Conservation (phyloP, 169 alveolate genomes). For the Plasmodium inui region DNA sequence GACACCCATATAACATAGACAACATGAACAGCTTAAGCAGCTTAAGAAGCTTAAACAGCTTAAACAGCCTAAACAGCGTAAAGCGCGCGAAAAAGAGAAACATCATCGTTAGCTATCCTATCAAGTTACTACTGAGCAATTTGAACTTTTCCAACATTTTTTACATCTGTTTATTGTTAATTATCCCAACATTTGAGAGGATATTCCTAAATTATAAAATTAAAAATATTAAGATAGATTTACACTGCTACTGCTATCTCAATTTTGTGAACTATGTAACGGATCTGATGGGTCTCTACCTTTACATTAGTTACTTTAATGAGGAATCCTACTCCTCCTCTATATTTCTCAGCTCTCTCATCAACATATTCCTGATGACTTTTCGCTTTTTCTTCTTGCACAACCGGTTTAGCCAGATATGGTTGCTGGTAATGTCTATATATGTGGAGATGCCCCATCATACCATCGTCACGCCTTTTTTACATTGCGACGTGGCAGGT, state of each 20-base stretch:
- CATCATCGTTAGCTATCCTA: conserved; percentile 41
- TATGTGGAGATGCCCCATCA: background rate
- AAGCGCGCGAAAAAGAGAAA: conserved; percentile 26
- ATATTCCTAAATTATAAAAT: conserved; percentile 76
- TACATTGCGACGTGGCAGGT: background rate
- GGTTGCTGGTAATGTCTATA: conserved; percentile 49
- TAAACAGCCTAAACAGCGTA: background rate
- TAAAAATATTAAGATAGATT: conserved; percentile 35
- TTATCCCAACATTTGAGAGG: conserved; percentile 74
- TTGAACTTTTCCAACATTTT: conserved; percentile 74
- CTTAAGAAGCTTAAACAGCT: background rate
- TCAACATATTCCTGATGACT: conserved; percentile 35
- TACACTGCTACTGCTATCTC: conserved; percentile 54
- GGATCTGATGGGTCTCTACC: conserved; percentile 57
- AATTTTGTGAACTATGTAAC: conserved; percentile 50
- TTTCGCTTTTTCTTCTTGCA: conserved; percentile 40
- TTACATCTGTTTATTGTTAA: conserved; percentile 68
- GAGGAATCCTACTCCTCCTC: conserved; percentile 65
- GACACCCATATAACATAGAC: background rate
- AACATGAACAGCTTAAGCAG: background rate
- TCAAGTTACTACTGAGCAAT: conserved; percentile 65
- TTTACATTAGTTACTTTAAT: conserved; percentile 60
- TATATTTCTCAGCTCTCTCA: conserved; percentile 36
- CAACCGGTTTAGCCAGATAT: conserved; percentile 11
- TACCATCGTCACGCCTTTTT: background rate